These are phyloP conservation scores for Mortierella sp. DNA, from an alignment of 371 early-diverging fungal species.

Conservation along the genomic window DNA sequence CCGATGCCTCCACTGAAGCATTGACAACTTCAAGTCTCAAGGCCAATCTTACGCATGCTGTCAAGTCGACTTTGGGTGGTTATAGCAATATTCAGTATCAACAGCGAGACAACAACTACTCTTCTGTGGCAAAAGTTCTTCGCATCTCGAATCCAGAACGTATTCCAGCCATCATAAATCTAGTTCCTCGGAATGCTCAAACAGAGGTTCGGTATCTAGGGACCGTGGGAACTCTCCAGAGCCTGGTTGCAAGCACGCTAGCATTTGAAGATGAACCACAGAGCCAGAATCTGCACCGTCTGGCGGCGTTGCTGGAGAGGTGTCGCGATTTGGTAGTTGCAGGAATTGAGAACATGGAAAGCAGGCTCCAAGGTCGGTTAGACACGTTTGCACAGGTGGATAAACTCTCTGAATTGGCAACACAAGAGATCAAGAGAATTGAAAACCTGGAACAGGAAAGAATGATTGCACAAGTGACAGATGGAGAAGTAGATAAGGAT, in stretches of 20 bases:
- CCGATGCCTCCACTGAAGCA: conserved; percentile 23
- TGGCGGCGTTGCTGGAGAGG: conserved; percentile 38
- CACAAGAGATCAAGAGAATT: conserved; percentile 48
- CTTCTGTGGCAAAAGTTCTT: conserved; percentile 37
- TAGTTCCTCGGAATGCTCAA: conserved; percentile 17
- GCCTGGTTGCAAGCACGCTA: conserved; percentile 40
- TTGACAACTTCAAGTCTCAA: conserved; percentile 39
- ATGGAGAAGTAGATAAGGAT: conserved; percentile 50
- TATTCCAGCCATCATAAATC: conserved; percentile 32
- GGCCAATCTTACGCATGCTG: conserved; percentile 44
- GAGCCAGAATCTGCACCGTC: conserved; percentile 25
- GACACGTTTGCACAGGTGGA: conserved; percentile 51
- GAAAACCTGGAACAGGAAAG: conserved; percentile 30
- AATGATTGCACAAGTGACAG: conserved; percentile 43
- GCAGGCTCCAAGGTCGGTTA: conserved; percentile 31
- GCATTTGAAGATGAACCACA: conserved; percentile 7
- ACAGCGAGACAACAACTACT: neutral
- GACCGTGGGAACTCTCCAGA: conserved; percentile 39
- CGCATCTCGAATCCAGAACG: conserved; percentile 52
- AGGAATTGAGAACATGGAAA: conserved; percentile 46
- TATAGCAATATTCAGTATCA: conserved; percentile 40
- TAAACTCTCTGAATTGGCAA: conserved; percentile 36
- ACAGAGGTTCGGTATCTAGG: conserved; percentile 24
- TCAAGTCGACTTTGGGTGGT: conserved; percentile 35
- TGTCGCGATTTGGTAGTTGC: conserved; percentile 44